phyloP scores from a whole-genome alignment of 139 green algal genomes.

The Dunaliella primolecta region DNA sequence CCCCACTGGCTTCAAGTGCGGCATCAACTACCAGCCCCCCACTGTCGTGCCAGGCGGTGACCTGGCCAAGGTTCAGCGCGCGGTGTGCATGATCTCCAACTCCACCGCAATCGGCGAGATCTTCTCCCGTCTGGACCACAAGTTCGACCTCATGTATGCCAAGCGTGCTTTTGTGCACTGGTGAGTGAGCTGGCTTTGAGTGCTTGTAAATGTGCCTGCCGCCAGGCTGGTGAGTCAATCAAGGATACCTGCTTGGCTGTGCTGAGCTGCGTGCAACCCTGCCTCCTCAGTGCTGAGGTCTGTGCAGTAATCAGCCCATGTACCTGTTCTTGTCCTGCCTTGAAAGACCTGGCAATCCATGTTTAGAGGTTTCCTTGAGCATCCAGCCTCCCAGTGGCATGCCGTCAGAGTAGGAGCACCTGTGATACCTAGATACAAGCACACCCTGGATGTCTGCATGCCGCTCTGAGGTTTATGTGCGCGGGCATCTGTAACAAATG shows the following conservation, averaged over 20 bases:
- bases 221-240: background rate
- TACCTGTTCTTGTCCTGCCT: too few species aligned
- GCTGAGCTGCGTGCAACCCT: too few species aligned
- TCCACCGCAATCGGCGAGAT: conserved; percentile 97
- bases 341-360: too few species aligned
- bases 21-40: conserved; percentile 99
- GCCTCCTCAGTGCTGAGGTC: too few species aligned
- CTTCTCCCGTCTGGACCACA: conserved; percentile 96
- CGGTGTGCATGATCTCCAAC: conserved; percentile 99
- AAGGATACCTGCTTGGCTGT: background rate
- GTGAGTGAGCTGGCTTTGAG: conserved; percentile 22
- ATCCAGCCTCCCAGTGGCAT: too few species aligned
- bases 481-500: too few species aligned
- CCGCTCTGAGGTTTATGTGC: too few species aligned
- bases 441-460: too few species aligned
- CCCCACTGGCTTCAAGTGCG: conserved; percentile 99
- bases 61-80: conserved; percentile 97
- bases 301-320: too few species aligned
- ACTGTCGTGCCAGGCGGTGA: conserved; percentile 96
- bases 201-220: background rate
- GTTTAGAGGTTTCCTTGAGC: too few species aligned
- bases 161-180: conserved; percentile 99
- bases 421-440: too few species aligned
- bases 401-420: too few species aligned
- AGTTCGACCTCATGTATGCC: conserved; percentile 99